These are phyloP conservation scores for Polyporus tsugae DNA, from an alignment of 1,284 basidiomycete genomes.

Conservation along the genomic window DNA sequence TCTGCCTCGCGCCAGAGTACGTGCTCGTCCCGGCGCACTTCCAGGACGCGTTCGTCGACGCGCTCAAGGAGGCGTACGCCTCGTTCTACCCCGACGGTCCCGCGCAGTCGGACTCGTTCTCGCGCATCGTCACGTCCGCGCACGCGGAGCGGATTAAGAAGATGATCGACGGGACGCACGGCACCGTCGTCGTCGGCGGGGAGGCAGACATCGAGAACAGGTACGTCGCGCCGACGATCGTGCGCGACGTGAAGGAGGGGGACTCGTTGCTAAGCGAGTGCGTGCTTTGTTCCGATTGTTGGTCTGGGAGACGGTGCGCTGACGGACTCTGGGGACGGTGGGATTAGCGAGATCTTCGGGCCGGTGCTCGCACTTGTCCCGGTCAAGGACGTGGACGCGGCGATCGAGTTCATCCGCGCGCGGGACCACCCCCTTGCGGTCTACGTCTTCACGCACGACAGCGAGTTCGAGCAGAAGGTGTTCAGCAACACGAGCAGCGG, in stretches of 20 bases:
- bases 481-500: conserved; percentile 75
- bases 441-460: conserved; percentile 77
- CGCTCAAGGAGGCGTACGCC: conserved; percentile 67
- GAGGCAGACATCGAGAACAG: conserved; percentile 63
- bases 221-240: conserved; percentile 75
- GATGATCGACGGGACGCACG: conserved; percentile 74
- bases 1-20: conserved; percentile 82
- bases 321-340: not conserved
- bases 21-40: conserved; percentile 71
- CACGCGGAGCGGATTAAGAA: conserved; percentile 71
- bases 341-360: conserved; percentile 47
- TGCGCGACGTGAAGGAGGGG: conserved; percentile 66
- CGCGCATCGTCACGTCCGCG: conserved; percentile 56
- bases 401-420: conserved; percentile 65
- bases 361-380: conserved; percentile 76
- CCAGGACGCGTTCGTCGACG: conserved; percentile 70
- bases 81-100: conserved; percentile 63
- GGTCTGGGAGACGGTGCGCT: not conserved
- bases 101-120: conserved; percentile 51
- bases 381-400: conserved; percentile 75
- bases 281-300: conserved; percentile 4
- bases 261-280: conserved; percentile 84
- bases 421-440: conserved; percentile 82
- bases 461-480: conserved; percentile 70
- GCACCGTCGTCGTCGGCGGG: conserved; percentile 78